Evolutionary conservation across 2,329 filamentous ascomycete genomes (phyloP), one percentile per base, ranked within the genome.

Genomic region (Pseudogymnoascus verrucosus): DNA sequence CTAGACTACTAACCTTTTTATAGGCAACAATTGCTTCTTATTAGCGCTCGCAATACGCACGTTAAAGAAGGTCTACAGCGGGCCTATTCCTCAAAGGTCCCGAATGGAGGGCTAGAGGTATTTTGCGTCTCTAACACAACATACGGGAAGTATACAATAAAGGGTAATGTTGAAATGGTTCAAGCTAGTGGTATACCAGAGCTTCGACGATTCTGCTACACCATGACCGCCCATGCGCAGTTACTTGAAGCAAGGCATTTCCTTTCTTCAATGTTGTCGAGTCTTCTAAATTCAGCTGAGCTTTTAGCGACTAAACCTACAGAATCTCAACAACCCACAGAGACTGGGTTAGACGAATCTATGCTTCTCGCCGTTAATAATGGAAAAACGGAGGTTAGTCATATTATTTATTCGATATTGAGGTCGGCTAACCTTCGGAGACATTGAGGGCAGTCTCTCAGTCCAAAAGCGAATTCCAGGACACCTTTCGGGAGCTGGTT

Each of bases 101-200:
- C 70, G 71, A 34, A 64, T 65, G 64, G 65, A 6, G 47, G 8
- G 3, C 64, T 75, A 3, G 67, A 75, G 21, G 72, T 76, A 1
- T 76, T 76, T 59, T 76, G 74, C 44, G 70, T 76, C 0, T 76
- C 73, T 6, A 76, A 75, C 64, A 71, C 65, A 11, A 67, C 68
- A 54, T 76, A 76, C 64, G 69, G 74, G 39, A 72, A 74, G 59
- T 71, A 72, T 62, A 68, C 67, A 12, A 67, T 64, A 21, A 71
- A 72, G 57, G 73, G 73, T 10, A 71, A 73, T 54, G 44, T 44
- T 4, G 68, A 70, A 1, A 64, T 70, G 60, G 69, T 74, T 14
- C 40, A 65, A 1, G 71, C 69, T 4, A 75, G 73, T 28, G 72
- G 72, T 0, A 69, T 76, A 31, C 74, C 74, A 1, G 68, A 69